phyloP scores from a whole-genome alignment of 306 rosid genomes.

The Acacia melanoxylon region DNA sequence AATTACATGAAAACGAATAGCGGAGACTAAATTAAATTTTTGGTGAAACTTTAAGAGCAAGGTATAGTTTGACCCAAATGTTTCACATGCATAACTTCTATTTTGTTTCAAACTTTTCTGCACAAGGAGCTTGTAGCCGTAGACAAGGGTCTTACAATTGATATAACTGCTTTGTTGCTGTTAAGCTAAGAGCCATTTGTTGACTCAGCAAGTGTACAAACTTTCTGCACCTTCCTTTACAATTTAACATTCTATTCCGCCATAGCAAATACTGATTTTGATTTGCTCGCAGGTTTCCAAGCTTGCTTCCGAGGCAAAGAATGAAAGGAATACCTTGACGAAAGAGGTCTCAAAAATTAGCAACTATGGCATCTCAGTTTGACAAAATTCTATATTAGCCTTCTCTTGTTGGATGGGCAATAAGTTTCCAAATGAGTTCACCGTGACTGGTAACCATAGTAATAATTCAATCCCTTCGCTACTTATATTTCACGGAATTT shows the following conservation, averaged over 20 bases:
- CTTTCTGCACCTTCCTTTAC: not conserved
- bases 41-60: not conserved
- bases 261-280: constrained; percentile 32
- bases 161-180: not conserved
- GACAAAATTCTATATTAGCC: constrained; percentile 31
- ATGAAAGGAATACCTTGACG: constrained; percentile 59
- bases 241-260: not conserved
- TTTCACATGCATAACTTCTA: not conserved
- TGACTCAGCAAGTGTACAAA: not conserved
- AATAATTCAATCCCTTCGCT: constrained; percentile 10
- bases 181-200: not conserved
- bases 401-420: constrained; percentile 24
- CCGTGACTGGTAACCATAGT: not conserved
- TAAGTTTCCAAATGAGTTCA: constrained; percentile 18
- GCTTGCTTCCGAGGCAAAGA: constrained; percentile 75
- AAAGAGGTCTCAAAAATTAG: constrained; percentile 81
- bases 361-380: constrained; percentile 86
- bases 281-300: constrained; percentile 64
- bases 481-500: not conserved
- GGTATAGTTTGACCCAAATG: not conserved
- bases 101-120: not conserved
- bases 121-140: not conserved
- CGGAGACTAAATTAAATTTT: not conserved
- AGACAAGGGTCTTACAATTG: not conserved
- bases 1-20: not conserved